Base-by-base conservation (phyloP, 2,329 filamentous ascomycete species). In the Microcera coccophila region DNA sequence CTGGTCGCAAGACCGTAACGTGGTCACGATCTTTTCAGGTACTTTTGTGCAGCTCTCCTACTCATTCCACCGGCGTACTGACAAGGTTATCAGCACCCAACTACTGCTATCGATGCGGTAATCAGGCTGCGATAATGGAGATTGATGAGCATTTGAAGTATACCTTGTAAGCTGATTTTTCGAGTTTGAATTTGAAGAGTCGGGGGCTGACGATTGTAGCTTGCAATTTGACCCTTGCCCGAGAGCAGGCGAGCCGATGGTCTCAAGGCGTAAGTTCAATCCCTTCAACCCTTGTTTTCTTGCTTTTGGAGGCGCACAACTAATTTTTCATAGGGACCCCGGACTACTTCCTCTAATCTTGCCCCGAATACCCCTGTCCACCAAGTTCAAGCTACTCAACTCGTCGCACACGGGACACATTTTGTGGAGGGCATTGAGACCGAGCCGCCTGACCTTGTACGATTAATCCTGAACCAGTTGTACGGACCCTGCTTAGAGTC, bases 91-190 rank as follows among this genome's bases (percentile, higher is more conserved):
- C 62, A 82, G 87, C 87, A 41, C 87, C 87, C 51, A 91, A 91
- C 69, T 98, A 98, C 77, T 98, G 91, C 75, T 97, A 98, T 78
- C 82, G 93, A 67, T 98, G 93, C 65, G 93, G 93, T 64, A 98
- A 98, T 71, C 93, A 97, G 71, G 93, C 93, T 44, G 93, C 93
- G n/a, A 97, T 98, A 68, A 98, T 98, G 93, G 93, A 97, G 72
- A 98, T 98, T 68, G 93, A 97, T 56, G 93, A 98, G 73, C 90
- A 97, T 68, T 74, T 98, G 65, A 97, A 98, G 76, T 98, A 97
- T 72, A 97, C 93, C 62, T 97, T 98, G 91, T 96, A 79, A 70
- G 90, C 15, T 39, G 24, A 19, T 15, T 14, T 14, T 21, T 8
- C 10, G 33, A 9, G 8, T n/a, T 32, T 32, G 17, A 35, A 5